Base-by-base conservation (phyloP, 805 yeast genomes). In the Clavispora santaluciae region DNA sequence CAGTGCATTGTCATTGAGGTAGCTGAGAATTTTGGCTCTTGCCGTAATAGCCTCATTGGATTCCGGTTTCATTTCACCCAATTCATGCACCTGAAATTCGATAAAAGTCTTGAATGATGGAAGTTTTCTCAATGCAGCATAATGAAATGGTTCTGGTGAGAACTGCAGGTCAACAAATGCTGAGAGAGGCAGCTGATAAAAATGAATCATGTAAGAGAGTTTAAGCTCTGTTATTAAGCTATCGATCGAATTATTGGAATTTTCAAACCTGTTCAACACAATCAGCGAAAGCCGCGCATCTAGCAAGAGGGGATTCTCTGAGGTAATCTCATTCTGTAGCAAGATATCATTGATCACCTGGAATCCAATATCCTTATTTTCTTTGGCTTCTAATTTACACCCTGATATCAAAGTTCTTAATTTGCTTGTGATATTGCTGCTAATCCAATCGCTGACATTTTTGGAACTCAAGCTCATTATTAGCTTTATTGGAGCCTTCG, bases 191-290 rank as follows among this genome's bases (percentile, higher is more conserved):
- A 60, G 63, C 51, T 57, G 70, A 48, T 66, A 68, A 46, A 63
- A 69, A 43, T 65, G 62, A 17, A 64, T 64, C 70, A 68, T 64
- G 45, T 64, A 61, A 33, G 63, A 46, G 30, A 69, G 43, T 40
- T 64, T 65, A 31, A 69, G 53, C 43, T 66, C 68, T 4, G 68
- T 55, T 12, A 67, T 57, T 36, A 69, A 53, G 24, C 60, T 51
- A 44, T 69, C 73, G 36, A 69, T 65, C 10, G 73, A 68, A 43
- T 66, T 68, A 48, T 66, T 68, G 25, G 69, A 54, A 44, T 61
- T 58, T 35, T 61, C 59, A 40, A 68, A 68, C 28, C 75, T 47
- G 29, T 53, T 53, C 29, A 63, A 48, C 11, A 69, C 51, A 9
- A 67, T 59, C 50, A 53, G 53, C 25, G 60, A 47, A 28, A 57